Conservation (phyloP, 768 basidiomycete genomes). For the Lanmaoa pseudosensibilis region DNA sequence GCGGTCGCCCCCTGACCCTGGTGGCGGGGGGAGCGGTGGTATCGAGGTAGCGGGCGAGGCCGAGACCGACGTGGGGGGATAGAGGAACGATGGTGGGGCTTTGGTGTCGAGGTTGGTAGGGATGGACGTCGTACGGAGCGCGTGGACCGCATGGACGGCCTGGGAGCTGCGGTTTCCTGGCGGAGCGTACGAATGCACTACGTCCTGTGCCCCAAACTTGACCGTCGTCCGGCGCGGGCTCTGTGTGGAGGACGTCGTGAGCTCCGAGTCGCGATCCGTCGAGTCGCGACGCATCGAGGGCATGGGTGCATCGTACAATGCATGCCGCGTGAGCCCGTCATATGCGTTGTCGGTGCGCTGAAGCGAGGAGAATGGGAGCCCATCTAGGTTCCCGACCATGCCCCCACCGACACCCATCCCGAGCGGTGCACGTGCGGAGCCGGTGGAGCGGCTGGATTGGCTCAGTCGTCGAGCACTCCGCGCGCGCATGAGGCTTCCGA, state of each 20-base stretch:
- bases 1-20: slow-evolving; percentile 7
- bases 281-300: slow-evolving; percentile 40
- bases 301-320: slow-evolving; percentile 88
- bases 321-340: slow-evolving; percentile 68
- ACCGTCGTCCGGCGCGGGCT: slow-evolving; percentile 52
- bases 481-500: slow-evolving; percentile 87
- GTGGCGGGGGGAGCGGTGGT: slow-evolving; percentile 16
- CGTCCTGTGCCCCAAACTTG: slow-evolving; percentile 74
- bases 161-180: slow-evolving; percentile 48
- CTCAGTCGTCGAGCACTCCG: slow-evolving; percentile 53
- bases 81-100: slow-evolving; percentile 22
- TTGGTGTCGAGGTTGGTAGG: slow-evolving; percentile 16
- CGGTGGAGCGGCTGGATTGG: slow-evolving; percentile 40
- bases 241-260: slow-evolving; percentile 29
- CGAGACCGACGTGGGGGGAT: slow-evolving; percentile 20
- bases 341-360: slow-evolving; percentile 37
- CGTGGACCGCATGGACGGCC: slow-evolving; percentile 37
- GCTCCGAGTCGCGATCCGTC: slow-evolving; percentile 40
- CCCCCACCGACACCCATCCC: slow-evolving; percentile 27
- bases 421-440: slow-evolving; percentile 21
- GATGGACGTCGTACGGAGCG: slow-evolving; percentile 21
- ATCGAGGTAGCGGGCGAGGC: slow-evolving; percentile 1
- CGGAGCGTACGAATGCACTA: slow-evolving; percentile 72
- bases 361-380: slow-evolving; percentile 22
- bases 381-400: slow-evolving; percentile 29